Evolutionary conservation across 2,329 filamentous ascomycete species (phyloP).

Genomic region (Arachnomyces sp.): DNA sequence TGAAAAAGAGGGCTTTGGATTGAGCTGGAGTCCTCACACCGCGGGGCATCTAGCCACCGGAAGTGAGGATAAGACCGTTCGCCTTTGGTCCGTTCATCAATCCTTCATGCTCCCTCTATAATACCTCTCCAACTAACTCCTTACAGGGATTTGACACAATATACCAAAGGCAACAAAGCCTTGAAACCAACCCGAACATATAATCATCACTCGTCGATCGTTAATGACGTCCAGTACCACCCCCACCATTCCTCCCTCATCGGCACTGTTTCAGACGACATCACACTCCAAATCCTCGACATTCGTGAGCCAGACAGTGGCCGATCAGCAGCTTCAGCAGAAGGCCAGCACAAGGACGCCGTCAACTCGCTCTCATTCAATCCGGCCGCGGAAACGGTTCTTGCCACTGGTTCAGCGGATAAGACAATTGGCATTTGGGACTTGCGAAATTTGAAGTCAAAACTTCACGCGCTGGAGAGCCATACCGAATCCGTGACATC

Average conservation of each 20-base stretch:
- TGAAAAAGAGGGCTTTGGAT: constrained; percentile 78
- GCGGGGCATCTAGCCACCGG: constrained; percentile 80
- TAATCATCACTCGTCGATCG: constrained; percentile 79
- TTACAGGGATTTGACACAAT: constrained; percentile 68
- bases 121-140: constrained; percentile 7
- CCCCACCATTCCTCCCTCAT: constrained; percentile 77
- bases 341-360: constrained; percentile 76
- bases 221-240: constrained; percentile 96
- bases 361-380: constrained; percentile 97
- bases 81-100: constrained; percentile 63
- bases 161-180: constrained; percentile 60
- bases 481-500: constrained; percentile 88
- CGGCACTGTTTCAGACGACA: constrained; percentile 89
- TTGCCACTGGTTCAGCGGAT: constrained; percentile 90
- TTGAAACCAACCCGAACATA: constrained; percentile 68
- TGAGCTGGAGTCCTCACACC: constrained; percentile 83
- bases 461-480: constrained; percentile 81
- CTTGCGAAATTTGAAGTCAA: constrained; percentile 79
- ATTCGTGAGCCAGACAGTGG: constrained; percentile 61
- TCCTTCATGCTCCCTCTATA: not conserved
- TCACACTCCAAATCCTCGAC: constrained; percentile 87
- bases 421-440: constrained; percentile 96
- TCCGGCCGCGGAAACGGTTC: constrained; percentile 76
- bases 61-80: constrained; percentile 85
- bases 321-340: constrained; percentile 60